phyloP scores from a whole-genome alignment of 2,329 filamentous ascomycete species.

The Teratosphaeriaceae sp. region DNA sequence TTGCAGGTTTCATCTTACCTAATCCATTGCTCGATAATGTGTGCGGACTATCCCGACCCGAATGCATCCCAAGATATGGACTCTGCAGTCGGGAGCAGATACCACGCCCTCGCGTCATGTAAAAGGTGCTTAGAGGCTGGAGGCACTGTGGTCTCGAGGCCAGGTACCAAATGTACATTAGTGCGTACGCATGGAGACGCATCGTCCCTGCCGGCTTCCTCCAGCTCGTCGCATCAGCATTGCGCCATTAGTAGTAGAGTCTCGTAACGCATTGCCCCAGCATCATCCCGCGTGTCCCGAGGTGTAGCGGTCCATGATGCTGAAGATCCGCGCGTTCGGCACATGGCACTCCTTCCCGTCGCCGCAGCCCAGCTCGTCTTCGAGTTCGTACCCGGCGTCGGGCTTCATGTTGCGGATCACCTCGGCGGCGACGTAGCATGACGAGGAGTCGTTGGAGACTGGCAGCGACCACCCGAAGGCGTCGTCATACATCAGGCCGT shows the following conservation, averaged over 20 bases:
- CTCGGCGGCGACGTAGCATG: constrained; percentile 37
- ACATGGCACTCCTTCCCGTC: constrained; percentile 36
- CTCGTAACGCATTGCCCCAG: neutral
- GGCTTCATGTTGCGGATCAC: constrained; percentile 40
- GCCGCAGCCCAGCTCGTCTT: constrained; percentile 35
- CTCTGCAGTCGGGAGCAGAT: too few species aligned
- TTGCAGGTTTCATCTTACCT: too few species aligned
- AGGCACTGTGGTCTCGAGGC: too few species aligned
- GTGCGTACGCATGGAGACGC: too few species aligned
- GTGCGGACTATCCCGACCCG: too few species aligned
- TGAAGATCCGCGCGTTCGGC: constrained; percentile 37
- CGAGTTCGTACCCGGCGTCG: constrained; percentile 32
- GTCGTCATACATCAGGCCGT: constrained; percentile 13
- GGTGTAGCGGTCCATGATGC: constrained; percentile 39
- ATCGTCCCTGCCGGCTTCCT: too few species aligned
- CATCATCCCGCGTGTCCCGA: neutral
- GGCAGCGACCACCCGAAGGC: constrained; percentile 8
- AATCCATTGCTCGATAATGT: too few species aligned
- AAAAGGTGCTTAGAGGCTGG: too few species aligned
- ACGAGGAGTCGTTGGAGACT: constrained; percentile 15
- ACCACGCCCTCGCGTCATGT: too few species aligned
- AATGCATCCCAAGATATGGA: too few species aligned
- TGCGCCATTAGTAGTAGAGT: neutral
- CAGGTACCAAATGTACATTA: too few species aligned
- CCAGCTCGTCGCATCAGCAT: neutral